Conservation (phyloP, 306 rosid species). For the Cicer cuneatum region DNA sequence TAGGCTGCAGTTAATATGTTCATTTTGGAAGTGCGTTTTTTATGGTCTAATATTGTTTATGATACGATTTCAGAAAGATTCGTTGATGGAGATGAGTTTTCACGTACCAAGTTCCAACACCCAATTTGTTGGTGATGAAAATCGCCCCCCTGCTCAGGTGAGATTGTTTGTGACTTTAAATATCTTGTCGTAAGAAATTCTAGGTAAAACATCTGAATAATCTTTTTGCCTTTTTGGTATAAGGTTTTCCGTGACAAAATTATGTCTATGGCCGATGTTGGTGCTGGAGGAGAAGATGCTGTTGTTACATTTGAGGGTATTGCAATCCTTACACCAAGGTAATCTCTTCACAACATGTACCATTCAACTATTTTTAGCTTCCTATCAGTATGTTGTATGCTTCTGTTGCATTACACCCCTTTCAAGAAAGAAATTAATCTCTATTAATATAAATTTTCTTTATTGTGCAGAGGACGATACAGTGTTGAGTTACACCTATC, state of each 20-base stretch:
- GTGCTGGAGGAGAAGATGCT: conserved; percentile 93
- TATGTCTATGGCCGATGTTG: conserved; percentile 93
- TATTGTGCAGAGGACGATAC: conserved; percentile 84
- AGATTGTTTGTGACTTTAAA: conserved; percentile 32
- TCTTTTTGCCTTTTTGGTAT: conserved; percentile 33
- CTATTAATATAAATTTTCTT: conserved; percentile 41
- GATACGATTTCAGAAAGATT: conserved; percentile 81
- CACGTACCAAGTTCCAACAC: conserved; percentile 97
- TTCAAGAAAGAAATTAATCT: conserved; percentile 1
- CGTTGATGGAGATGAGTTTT: conserved; percentile 95
- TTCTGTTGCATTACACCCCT: background rate
- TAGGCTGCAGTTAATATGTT: background rate
- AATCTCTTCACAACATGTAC: conserved; percentile 13
- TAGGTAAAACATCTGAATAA: conserved; percentile 36
- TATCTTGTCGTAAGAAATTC: conserved; percentile 19
- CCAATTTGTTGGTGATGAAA: conserved; percentile 96
- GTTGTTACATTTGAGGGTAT: conserved; percentile 98
- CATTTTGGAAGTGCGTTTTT: conserved; percentile 14
- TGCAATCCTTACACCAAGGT: conserved; percentile 99
- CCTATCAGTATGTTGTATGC: conserved; percentile 13
- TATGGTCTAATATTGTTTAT: conserved; percentile 26
- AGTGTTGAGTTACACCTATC: conserved; percentile 95
- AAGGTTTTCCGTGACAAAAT: conserved; percentile 97
- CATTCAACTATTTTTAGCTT: conserved; percentile 23
- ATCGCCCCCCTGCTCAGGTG: conserved; percentile 94